A percentile compares a stretch with the other conserved stretches of the same genome.
Evolutionary conservation across 129 eudicot species (phyloP).

Genomic region (Silybum marianum): DNA sequence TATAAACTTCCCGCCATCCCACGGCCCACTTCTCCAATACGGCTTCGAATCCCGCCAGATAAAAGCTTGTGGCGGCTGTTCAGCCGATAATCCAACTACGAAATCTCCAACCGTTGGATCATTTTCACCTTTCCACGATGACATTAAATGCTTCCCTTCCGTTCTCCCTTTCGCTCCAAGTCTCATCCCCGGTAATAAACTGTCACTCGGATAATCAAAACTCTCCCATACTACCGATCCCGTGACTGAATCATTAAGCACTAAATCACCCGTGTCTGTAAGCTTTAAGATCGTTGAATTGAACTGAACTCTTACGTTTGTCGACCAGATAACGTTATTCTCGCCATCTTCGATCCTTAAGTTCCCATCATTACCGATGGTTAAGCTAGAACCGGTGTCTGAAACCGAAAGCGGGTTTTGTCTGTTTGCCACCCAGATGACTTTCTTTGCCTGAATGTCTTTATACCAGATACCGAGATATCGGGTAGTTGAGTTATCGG

Average conservation of each 20-base stretch:
- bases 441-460: background rate
- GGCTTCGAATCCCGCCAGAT: slow-evolving; percentile 8
- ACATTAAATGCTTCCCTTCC: slow-evolving; percentile 14
- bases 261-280: slow-evolving; percentile 32
- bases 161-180: slow-evolving; percentile 6
- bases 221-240: slow-evolving; percentile 42
- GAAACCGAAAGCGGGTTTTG: slow-evolving; percentile 28
- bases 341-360: slow-evolving; percentile 35
- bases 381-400: slow-evolving; percentile 16
- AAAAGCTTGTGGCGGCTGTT: slow-evolving; percentile 33
- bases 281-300: slow-evolving; percentile 29
- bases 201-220: slow-evolving; percentile 40
- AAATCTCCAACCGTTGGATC: slow-evolving; percentile 37
- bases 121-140: slow-evolving; percentile 28
- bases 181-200: slow-evolving; percentile 34
- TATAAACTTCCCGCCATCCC: slow-evolving; percentile 37
- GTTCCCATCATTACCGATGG: slow-evolving; percentile 33
- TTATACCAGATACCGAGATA: slow-evolving; percentile 43
- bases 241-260: slow-evolving; percentile 18
- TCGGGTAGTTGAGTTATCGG: slow-evolving; percentile 20
- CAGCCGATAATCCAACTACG: slow-evolving; percentile 15
- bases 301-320: slow-evolving; percentile 25
- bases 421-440: slow-evolving; percentile 38
- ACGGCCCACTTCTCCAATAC: slow-evolving; percentile 38
- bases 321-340: slow-evolving; percentile 33